A percentile compares a stretch with the other conserved stretches of the same genome.
Conservation (phyloP, 441 rosid genomes). For the Erodium trifolium region DNA sequence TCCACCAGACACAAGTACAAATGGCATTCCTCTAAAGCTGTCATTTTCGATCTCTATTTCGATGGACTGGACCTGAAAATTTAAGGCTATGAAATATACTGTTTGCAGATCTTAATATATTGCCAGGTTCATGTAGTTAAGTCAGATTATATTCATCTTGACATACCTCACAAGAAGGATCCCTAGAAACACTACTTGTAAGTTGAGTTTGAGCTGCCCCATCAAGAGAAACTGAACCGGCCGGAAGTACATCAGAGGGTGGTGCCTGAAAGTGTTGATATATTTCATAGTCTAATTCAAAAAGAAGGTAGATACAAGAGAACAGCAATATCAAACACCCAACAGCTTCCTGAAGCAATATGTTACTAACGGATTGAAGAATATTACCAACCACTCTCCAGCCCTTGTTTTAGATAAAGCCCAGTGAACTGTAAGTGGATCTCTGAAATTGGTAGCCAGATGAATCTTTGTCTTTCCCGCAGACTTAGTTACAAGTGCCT, state of each 20-base stretch:
- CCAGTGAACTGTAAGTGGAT: conserved; percentile 81
- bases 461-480: conserved; percentile 55
- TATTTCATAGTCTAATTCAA: conserved; percentile 14
- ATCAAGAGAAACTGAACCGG: conserved; percentile 54
- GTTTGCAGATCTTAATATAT: conserved; percentile 13
- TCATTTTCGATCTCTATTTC: conserved; percentile 71
- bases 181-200: conserved; percentile 29
- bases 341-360: conserved; percentile 11
- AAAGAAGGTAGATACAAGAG: conserved; percentile 17
- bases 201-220: conserved; percentile 64
- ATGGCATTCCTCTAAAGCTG: conserved; percentile 74
- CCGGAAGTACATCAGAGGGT: conserved; percentile 51
- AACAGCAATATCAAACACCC: conserved; percentile 17
- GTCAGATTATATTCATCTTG: conserved; percentile 14
- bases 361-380: conserved; percentile 13
- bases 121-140: conserved; percentile 13
- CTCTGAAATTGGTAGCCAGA: conserved; percentile 60
- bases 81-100: conserved; percentile 14
- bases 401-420: conserved; percentile 61
- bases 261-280: conserved; percentile 63
- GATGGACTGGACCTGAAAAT: conserved; percentile 59
- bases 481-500: conserved; percentile 69
- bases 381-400: conserved; percentile 93
- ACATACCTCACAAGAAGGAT: conserved; percentile 57
- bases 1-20: conserved; percentile 64